These are phyloP conservation scores for Edaphochlamys debaryana DNA, from an alignment of 139 green algal genomes.

Conservation along the genomic window DNA sequence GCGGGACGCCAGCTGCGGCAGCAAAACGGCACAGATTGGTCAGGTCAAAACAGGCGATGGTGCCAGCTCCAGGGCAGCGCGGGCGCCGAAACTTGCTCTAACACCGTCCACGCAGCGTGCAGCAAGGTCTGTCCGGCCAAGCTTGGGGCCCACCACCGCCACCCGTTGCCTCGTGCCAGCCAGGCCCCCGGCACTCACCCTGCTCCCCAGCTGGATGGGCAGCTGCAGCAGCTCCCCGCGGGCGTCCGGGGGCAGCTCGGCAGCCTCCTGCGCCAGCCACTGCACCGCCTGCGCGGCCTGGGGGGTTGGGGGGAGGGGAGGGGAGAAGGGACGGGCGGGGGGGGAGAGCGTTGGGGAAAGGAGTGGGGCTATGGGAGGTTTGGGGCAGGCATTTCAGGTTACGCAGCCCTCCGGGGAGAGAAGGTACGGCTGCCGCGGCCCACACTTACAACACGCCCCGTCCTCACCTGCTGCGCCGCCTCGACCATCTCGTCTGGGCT, in stretches of 20 bases:
- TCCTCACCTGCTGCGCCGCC: no score
- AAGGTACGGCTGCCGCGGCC: neutral
- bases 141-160: no score
- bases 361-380: neutral
- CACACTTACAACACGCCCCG: neutral
- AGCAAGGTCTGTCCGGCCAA: no score
- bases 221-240: slow-evolving; percentile 28
- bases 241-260: slow-evolving; percentile 5
- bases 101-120: no score
- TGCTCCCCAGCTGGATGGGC: slow-evolving; percentile 16
- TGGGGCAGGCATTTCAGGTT: neutral
- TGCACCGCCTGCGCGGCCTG: slow-evolving; percentile 8
- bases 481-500: no score
- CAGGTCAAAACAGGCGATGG: no score
- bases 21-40: no score
- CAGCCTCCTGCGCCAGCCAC: slow-evolving; percentile 15
- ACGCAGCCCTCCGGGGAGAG: neutral
- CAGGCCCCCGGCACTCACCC: no score
- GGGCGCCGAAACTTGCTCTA: no score
- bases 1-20: no score
- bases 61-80: no score
- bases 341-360: neutral
- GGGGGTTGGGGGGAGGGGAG: neutral
- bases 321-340: neutral
- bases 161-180: no score